Evolutionary conservation across 352 stramenopile genomes (phyloP).

Genomic region (Phytophthora quininea): DNA sequence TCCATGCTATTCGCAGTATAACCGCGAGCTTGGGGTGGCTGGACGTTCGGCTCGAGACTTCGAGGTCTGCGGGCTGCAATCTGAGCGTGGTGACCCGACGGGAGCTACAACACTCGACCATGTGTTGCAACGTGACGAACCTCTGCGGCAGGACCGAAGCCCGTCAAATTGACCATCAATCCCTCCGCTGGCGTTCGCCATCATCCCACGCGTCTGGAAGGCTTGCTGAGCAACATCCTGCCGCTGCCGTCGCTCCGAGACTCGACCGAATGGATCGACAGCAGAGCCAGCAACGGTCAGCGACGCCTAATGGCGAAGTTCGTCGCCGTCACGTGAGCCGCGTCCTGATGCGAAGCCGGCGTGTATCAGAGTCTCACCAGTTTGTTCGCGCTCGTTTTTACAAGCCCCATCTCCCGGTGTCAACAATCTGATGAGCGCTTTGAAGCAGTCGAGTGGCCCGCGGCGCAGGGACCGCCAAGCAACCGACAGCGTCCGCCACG

Average conservation of each 20-base stretch:
- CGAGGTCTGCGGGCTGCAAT: not conserved
- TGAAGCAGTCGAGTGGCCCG: conserved; percentile 5
- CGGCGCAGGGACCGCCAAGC: too few relatives aligned
- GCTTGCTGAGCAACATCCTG: conserved; percentile 34
- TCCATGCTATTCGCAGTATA: not conserved
- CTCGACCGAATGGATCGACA: too few relatives aligned
- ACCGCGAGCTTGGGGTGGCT: not conserved
- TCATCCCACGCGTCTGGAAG: conserved; percentile 1
- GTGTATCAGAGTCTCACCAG: conserved; percentile 6
- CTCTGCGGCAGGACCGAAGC: conserved; percentile 1
- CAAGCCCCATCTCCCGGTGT: conserved; percentile 17
- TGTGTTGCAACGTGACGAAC: not conserved
- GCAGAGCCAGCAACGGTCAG: too few relatives aligned
- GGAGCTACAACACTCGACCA: not conserved
- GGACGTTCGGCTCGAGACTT: too few relatives aligned
- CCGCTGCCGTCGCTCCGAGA: too few relatives aligned
- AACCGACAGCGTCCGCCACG: not conserved
- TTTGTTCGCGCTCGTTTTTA: not conserved
- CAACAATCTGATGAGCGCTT: conserved; percentile 18
- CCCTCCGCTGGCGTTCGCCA: conserved; percentile 1
- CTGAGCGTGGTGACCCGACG: not conserved
- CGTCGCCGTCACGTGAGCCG: not conserved
- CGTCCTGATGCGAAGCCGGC: not conserved
- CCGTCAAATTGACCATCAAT: conserved; percentile 5
- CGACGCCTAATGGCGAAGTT: not conserved